phyloP scores from a whole-genome alignment of 495 filamentous ascomycete species.

The Staphylotrichum longicolle region DNA sequence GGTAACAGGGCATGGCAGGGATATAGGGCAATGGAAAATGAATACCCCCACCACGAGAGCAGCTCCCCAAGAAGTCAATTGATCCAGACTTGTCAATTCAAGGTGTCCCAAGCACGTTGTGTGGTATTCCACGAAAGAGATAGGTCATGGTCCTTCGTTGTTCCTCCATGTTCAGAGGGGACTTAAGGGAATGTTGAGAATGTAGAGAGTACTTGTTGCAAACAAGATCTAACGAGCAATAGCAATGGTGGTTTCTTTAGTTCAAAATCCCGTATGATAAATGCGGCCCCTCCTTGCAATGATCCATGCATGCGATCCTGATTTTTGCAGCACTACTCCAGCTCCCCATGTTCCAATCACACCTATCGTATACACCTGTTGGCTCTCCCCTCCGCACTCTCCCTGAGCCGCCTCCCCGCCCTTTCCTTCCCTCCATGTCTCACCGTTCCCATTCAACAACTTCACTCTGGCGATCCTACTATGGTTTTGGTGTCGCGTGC shows the following conservation, averaged over 20 bases:
- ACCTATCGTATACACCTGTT: slow-evolving; percentile 11
- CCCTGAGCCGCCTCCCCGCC: neutral
- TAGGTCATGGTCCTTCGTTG: neutral
- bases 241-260: neutral
- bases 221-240: neutral
- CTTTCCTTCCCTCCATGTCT: neutral
- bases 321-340: slow-evolving; percentile 2
- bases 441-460: neutral
- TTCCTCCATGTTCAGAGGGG: too few species aligned
- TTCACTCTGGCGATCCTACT: too few species aligned
- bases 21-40: slow-evolving; percentile 38
- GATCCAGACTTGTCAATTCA: slow-evolving; percentile 17
- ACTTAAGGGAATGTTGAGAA: too few species aligned
- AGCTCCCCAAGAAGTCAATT: slow-evolving; percentile 22
- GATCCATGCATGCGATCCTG: slow-evolving; percentile 13
- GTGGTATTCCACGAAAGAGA: neutral
- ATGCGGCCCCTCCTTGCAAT: neutral
- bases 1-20: slow-evolving; percentile 35
- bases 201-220: neutral
- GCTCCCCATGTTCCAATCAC: neutral
- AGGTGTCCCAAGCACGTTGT: neutral
- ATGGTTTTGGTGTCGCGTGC: too few species aligned
- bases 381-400: neutral
- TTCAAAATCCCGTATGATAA: neutral
- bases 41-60: slow-evolving; percentile 32